These are phyloP conservation scores for Prillingera fragicola DNA, from an alignment of 1,284 basidiomycete genomes.

Conservation along the genomic window DNA sequence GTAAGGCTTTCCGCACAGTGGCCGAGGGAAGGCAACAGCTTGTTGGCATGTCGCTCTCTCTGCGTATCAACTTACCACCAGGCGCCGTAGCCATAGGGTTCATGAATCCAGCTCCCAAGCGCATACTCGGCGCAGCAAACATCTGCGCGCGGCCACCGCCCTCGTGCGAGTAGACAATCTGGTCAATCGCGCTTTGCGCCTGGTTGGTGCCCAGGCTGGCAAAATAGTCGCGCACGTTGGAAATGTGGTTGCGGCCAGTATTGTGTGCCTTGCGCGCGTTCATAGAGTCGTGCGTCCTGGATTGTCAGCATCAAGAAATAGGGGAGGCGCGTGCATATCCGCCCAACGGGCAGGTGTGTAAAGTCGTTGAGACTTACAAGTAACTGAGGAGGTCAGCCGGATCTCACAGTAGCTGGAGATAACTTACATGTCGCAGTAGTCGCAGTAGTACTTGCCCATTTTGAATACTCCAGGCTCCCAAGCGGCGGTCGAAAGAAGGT, in stretches of 20 bases:
- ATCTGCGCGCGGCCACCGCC: conserved; percentile 46
- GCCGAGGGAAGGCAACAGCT: no score
- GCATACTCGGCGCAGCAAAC: conserved; percentile 67
- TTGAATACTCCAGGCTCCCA: no score
- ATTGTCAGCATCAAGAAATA: neutral
- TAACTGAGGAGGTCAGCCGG: conserved; percentile 55
- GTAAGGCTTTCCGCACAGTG: neutral
- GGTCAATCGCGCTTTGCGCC: conserved; percentile 92
- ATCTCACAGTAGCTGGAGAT: neutral
- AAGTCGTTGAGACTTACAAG: conserved; percentile 25
- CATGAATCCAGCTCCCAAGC: conserved; percentile 42
- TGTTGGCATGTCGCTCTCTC: no score
- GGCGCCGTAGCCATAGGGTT: conserved; percentile 32
- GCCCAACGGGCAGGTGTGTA: neutral
- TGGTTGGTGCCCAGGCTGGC: conserved; percentile 92
- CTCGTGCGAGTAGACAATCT: conserved; percentile 87
- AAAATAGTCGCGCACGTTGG: conserved; percentile 96
- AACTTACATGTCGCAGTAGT: conserved; percentile 51
- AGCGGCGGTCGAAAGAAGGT: no score
- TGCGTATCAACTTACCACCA: conserved; percentile 10
- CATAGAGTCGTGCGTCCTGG: conserved; percentile 39
- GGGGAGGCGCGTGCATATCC: neutral
- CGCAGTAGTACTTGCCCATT: conserved; percentile 56
- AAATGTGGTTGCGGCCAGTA: conserved; percentile 89
- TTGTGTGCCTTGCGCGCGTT: conserved; percentile 94